These are phyloP conservation scores for Didymella glomerata DNA, from an alignment of 2,329 filamentous ascomycete genomes.

Conservation along the genomic window DNA sequence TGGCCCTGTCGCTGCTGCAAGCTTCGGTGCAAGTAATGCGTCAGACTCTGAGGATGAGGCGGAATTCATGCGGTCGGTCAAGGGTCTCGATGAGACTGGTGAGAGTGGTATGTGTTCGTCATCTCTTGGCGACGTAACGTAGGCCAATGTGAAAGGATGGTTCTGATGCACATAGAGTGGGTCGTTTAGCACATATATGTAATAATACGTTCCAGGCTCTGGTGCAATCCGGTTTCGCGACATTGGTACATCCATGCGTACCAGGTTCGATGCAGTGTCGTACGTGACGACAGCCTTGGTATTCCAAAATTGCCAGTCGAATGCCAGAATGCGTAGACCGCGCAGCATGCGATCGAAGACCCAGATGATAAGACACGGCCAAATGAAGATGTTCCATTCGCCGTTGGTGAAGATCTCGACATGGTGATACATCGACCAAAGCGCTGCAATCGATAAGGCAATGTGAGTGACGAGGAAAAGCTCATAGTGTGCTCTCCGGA, in stretches of 20 bases:
- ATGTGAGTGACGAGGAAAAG: slow-evolving; percentile 56
- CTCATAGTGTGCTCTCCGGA: slow-evolving; percentile 60
- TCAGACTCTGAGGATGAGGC: slow-evolving; percentile 40
- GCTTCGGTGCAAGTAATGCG: slow-evolving; percentile 32
- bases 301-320: slow-evolving; percentile 51
- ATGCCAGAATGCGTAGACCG: slow-evolving; percentile 54
- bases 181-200: slow-evolving; percentile 57
- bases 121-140: slow-evolving; percentile 21
- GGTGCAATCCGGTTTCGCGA: slow-evolving; percentile 47
- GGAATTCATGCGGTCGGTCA: slow-evolving; percentile 20
- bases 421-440: slow-evolving; percentile 63
- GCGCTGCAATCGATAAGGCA: slow-evolving; percentile 52
- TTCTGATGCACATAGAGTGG: slow-evolving; percentile 58
- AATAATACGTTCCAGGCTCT: slow-evolving; percentile 60
- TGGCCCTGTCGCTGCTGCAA: slow-evolving; percentile 5
- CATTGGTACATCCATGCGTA: slow-evolving; percentile 57
- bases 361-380: slow-evolving; percentile 62
- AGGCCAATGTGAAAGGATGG: slow-evolving; percentile 57
- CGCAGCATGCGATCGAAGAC: slow-evolving; percentile 59
- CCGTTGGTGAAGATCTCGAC: slow-evolving; percentile 61
- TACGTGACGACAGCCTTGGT: slow-evolving; percentile 56
- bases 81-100: slow-evolving; percentile 20
- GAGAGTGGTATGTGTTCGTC: slow-evolving; percentile 22
- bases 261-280: slow-evolving; percentile 55
- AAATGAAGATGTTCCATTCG: slow-evolving; percentile 61